Evolutionary conservation across 345 rosid genomes (phyloP), one percentile per base, ranked within the genome.

Genomic region (Clarkia xantiana): DNA sequence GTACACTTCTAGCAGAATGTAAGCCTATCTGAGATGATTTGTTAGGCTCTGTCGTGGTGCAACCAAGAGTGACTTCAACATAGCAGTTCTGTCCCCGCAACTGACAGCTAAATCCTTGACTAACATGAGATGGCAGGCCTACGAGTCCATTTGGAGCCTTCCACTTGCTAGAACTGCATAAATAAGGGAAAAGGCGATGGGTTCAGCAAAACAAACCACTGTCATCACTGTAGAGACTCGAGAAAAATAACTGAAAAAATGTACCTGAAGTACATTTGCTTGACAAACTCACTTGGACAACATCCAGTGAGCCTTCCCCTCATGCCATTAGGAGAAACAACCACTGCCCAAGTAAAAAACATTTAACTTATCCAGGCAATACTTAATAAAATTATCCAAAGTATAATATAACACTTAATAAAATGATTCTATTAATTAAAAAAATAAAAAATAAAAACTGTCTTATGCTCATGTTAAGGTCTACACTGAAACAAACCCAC

Each of bases 281-380:
- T 80, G 71, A 91, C 87, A 64, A 91, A 90, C 70, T 91, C 95
- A 54, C 70, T 76, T 18, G 98, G 87, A 74, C 94, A 81, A 61
- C 73, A 77, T 61, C 96, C 96, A 49, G 86, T 80, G 40, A 91
- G 93, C 71, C 78, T 75, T 36, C 98, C 98, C 34, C 87, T 75
- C 83, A 84, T 84, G 45, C 98, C 98, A 76, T 91, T 88, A 56
- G 98, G 98, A 68, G 96, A 82, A 66, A 80, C 86, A 66, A 91
- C 78, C 61, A 84, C 96, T 91, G 80, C 36, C 6, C 36, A 7
- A 29, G 7, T 29, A 29, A 29, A 29, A 29, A 29, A 2, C 9
- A 29, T 29, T 29, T 29, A 29, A 29, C 36, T 29, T 5, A 29
- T 2, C 8, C 36, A 29, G 36, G 9, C 5, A 23, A 23, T 6